Evolutionary conservation across 441 rosid species (phyloP).

Genomic region (Manihot esculenta): DNA sequence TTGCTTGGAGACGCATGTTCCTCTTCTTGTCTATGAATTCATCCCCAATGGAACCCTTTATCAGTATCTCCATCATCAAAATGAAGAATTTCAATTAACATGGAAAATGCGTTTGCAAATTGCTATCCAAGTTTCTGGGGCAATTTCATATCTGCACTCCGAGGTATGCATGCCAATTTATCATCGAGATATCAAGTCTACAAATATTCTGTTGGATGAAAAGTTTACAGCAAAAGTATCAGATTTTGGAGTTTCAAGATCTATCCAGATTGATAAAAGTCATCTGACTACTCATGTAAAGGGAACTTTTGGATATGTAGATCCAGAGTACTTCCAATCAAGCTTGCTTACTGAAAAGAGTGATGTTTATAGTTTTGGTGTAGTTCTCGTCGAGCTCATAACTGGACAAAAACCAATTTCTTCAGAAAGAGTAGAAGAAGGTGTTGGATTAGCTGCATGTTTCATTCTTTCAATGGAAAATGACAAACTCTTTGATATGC

Average conservation of each 20-base stretch:
- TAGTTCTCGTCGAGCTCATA: slow-evolving; percentile 1
- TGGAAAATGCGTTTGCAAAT: background rate
- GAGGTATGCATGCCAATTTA: slow-evolving; percentile 5
- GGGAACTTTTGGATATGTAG: slow-evolving; percentile 20
- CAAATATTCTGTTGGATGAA: slow-evolving; percentile 11
- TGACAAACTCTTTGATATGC: no score
- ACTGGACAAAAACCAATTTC: slow-evolving; percentile 8
- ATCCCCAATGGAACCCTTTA: slow-evolving; percentile 12
- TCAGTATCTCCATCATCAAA: slow-evolving; percentile 2
- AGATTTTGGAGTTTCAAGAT: slow-evolving; percentile 14
- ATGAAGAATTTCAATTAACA: background rate
- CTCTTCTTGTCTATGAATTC: slow-evolving; percentile 11
- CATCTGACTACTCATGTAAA: slow-evolving; percentile 13
- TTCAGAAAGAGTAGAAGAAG: background rate
- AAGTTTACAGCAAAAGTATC: slow-evolving; percentile 4
- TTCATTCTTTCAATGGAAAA: no score
- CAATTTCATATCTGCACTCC: slow-evolving; percentile 1
- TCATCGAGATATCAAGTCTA: slow-evolving; percentile 8
- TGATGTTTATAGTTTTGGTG: no score
- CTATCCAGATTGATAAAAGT: background rate
- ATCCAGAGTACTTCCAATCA: slow-evolving; percentile 17
- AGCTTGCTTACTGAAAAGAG: slow-evolving; percentile 15
- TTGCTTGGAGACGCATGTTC: slow-evolving; percentile 7
- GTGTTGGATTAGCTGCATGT: background rate
- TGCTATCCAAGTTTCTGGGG: slow-evolving; percentile 2